Base-by-base conservation (phyloP, 2,329 filamentous ascomycete species). In the Neobulgaria alba region DNA sequence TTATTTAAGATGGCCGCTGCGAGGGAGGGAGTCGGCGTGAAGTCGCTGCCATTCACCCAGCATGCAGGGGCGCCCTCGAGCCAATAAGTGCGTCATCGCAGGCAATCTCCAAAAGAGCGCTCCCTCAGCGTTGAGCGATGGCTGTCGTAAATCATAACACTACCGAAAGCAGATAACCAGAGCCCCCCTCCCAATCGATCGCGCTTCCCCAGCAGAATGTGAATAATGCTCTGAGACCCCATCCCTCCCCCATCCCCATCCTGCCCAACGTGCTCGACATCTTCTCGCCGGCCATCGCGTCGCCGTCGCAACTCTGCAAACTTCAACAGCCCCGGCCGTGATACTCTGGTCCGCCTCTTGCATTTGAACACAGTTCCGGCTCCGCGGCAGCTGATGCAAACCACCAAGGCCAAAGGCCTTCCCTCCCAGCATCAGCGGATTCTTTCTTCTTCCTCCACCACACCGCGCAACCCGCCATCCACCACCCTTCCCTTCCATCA, bases 391-490 rank as follows among this genome's bases (percentile, higher is more conserved):
- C 33, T 33, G 29, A 42, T 33, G 23, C 7, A 26, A 26, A 26
- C 23, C 23, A 7, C 23, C 7, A 7, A 7, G 23, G 12, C 23
- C 23, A 12, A 26, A 7, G 7, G 20, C 33, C 41, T 30, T 38
- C 38, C 35, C 26, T 20, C 37, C n/a, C n/a, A n/a, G 23, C 35
- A 43, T 43, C 42, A 44, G 39, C 35, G n/a, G n/a, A n/a, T n/a
- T n/a, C n/a, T n/a, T n/a, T n/a, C n/a, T n/a, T 39, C 33, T 43
- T 31, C 46, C 36, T 39, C 39, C n/a, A n/a, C n/a, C n/a, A n/a
- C n/a, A n/a, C n/a, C n/a, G n/a, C n/a, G n/a, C 42, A 39, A 36
- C 41, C 20, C 32, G 36, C 26, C 35, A 41, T 36, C 38, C 39
- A 41, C 39, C 36, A 30, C 9, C 35, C 34, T 33, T 30, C 29